Evolutionary conservation across 1,284 basidiomycete genomes (phyloP).

Genomic region (Phylloboletellus chloephorus): DNA sequence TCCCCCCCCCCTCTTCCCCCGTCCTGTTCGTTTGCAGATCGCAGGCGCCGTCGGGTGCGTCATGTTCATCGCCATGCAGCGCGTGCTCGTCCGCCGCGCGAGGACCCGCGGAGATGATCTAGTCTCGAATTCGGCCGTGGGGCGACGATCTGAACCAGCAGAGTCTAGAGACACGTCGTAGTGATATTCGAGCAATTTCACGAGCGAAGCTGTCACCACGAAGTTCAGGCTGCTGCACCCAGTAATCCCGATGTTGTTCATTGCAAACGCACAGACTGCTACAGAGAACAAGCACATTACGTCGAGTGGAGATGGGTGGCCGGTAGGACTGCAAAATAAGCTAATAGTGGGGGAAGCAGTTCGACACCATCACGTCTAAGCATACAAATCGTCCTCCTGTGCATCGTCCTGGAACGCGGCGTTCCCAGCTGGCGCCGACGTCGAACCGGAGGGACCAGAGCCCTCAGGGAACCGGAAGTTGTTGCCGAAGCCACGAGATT

Average conservation of each 20-base stretch:
- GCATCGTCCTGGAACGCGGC: constrained; percentile 77
- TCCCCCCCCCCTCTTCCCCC: no score
- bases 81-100: constrained; percentile 20
- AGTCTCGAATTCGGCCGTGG: no score
- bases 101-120: no score
- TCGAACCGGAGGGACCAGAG: constrained; percentile 42
- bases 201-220: no score
- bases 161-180: no score
- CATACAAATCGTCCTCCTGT: constrained; percentile 86
- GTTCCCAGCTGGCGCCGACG: constrained; percentile 55
- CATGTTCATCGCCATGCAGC: constrained; percentile 28
- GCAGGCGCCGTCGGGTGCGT: constrained; percentile 21
- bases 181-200: no score
- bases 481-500: constrained; percentile 82
- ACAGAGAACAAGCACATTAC: constrained; percentile 9
- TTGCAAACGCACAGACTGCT: constrained; percentile 8
- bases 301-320: background rate
- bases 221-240: no score
- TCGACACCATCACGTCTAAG: constrained; percentile 36
- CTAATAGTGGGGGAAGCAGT: background rate
- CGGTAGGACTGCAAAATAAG: background rate
- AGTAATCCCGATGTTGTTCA: constrained; percentile 6
- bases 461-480: constrained; percentile 97
- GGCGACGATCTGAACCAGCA: no score
- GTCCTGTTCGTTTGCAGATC: constrained; percentile 11